These are phyloP conservation scores for Pholiota adiposa DNA, from an alignment of 1,284 basidiomycete genomes.

Conservation along the genomic window DNA sequence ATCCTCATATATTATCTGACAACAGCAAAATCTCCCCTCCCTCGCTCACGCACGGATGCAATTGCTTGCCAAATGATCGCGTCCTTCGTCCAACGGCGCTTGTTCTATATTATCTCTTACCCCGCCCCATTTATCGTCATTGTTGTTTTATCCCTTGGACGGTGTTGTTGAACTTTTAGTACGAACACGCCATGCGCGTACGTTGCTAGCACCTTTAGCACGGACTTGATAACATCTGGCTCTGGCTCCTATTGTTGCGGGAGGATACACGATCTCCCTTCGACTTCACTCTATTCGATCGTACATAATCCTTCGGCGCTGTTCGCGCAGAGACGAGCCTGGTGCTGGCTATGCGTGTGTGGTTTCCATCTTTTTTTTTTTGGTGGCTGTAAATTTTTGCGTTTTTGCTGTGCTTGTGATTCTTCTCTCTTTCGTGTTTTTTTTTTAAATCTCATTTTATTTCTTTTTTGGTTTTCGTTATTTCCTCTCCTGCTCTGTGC, in stretches of 20 bases:
- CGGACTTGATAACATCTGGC: background rate
- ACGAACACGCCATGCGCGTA: no score
- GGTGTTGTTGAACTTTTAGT: constrained; percentile 2
- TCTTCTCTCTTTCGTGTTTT: background rate
- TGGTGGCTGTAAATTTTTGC: background rate
- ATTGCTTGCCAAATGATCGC: background rate
- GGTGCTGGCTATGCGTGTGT: background rate
- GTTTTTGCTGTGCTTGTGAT: constrained; percentile 2
- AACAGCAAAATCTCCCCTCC: background rate
- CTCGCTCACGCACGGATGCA: background rate
- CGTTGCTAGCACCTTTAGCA: background rate
- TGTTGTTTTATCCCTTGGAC: constrained; percentile 3
- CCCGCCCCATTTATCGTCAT: background rate
- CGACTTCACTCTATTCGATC: background rate
- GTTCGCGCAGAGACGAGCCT: background rate
- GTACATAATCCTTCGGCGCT: background rate
- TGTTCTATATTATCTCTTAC: constrained; percentile 3
- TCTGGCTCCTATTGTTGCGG: background rate
- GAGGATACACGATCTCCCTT: constrained; percentile 10
- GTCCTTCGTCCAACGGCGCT: background rate
- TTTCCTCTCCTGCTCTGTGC: background rate
- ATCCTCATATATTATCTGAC: background rate
- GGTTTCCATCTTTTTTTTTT: background rate
- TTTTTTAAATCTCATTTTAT: background rate
- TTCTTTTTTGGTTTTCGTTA: constrained; percentile 2